A percentile compares a stretch with the other conserved stretches of the same genome.
Evolutionary conservation across 116 monocot genomes (phyloP).

Genomic region (Zostera marina): DNA sequence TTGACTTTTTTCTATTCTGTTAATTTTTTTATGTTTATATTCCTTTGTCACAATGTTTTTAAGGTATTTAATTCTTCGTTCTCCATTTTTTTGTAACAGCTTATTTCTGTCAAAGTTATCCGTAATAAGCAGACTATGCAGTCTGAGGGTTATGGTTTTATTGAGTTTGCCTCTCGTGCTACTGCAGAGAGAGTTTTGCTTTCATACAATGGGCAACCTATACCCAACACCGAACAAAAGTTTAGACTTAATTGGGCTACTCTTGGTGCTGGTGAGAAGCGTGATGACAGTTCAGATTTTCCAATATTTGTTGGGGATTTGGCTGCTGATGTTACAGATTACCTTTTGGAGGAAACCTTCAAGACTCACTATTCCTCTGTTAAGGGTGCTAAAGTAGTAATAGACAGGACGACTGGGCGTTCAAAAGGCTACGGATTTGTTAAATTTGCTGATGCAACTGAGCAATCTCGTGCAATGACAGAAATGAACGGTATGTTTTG

Average conservation of each 20-base stretch:
- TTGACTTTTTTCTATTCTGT: background rate
- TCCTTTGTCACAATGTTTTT: background rate
- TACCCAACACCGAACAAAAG: slow-evolving; percentile 66
- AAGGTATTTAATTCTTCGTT: background rate
- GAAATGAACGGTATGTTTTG: slow-evolving; percentile 91
- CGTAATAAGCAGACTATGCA: slow-evolving; percentile 72
- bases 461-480: slow-evolving; percentile 74
- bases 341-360: slow-evolving; percentile 76
- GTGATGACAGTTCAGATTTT: slow-evolving; percentile 50
- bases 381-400: slow-evolving; percentile 86
- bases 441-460: slow-evolving; percentile 74
- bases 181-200: slow-evolving; percentile 62
- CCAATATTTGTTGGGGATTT: slow-evolving; percentile 95
- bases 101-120: slow-evolving; percentile 61
- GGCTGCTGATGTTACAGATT: slow-evolving; percentile 85
- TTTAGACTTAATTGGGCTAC: slow-evolving; percentile 89
- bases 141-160: slow-evolving; percentile 82
- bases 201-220: slow-evolving; percentile 60
- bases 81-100: slow-evolving; percentile 15
- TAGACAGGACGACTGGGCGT: slow-evolving; percentile 60
- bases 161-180: slow-evolving; percentile 52
- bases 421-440: slow-evolving; percentile 97
- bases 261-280: slow-evolving; percentile 47
- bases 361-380: slow-evolving; percentile 59
- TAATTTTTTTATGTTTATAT: background rate